These are phyloP conservation scores for Amphicarpaea edgeworthii DNA, from an alignment of 306 rosid genomes.

Conservation along the genomic window DNA sequence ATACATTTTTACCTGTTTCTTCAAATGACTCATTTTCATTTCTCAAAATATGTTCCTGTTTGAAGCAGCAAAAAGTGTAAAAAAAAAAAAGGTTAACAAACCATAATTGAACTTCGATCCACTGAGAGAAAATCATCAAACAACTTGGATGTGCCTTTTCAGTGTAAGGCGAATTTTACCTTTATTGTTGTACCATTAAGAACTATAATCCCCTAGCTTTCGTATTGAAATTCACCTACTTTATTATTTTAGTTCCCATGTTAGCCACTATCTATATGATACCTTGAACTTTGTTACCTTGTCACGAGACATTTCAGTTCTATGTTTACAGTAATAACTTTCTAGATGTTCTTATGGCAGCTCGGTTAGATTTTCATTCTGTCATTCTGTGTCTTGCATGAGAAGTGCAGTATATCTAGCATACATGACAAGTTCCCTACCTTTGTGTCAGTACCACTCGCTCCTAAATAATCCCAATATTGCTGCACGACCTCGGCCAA, in stretches of 20 bases:
- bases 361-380: not conserved
- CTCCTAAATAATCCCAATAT: slow-evolving; percentile 13
- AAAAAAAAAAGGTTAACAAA: not conserved
- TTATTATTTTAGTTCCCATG: not conserved
- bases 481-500: slow-evolving; percentile 26
- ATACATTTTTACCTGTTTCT: slow-evolving; percentile 37
- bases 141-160: too few relatives aligned
- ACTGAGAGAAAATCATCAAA: not conserved
- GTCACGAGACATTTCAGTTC: too few relatives aligned
- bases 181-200: not conserved
- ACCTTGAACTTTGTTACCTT: not conserved
- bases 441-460: slow-evolving; percentile 14
- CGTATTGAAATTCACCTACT: not conserved
- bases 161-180: not conserved
- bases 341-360: not conserved
- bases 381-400: not conserved
- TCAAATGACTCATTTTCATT: slow-evolving; percentile 30
- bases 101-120: not conserved
- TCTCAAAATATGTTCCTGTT: slow-evolving; percentile 29
- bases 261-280: not conserved
- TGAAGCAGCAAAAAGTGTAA: not conserved
- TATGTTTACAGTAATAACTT: not conserved
- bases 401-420: not conserved
- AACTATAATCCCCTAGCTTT: not conserved
- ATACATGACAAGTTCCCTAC: not conserved